A percentile compares a stretch with the other conserved stretches of the same genome.
These are phyloP conservation scores for Ceratocystis destructans DNA, from an alignment of 2,329 filamentous ascomycete genomes.

Conservation along the genomic window DNA sequence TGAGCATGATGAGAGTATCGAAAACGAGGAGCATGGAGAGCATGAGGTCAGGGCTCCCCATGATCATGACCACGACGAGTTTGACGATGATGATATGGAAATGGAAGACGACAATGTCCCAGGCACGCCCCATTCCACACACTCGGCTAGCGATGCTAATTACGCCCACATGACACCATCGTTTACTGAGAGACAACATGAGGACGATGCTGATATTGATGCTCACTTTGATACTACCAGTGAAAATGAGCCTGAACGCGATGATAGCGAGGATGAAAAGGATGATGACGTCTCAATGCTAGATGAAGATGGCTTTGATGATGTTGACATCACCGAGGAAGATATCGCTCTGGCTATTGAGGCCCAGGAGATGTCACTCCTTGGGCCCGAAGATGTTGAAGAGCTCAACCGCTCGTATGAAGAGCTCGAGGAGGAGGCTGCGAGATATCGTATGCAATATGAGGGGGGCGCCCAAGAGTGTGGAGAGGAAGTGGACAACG, in stretches of 20 bases:
- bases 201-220: conserved; percentile 27
- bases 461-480: neutral
- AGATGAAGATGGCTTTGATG: conserved; percentile 31
- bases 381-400: conserved; percentile 33
- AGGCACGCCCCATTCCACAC: conserved; percentile 4
- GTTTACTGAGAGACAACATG: conserved; percentile 31
- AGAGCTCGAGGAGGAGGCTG: conserved; percentile 19
- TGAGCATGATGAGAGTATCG: neutral
- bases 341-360: conserved; percentile 45
- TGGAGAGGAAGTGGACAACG: conserved; percentile 18
- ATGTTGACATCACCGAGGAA: conserved; percentile 38
- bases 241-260: neutral
- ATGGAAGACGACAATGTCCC: conserved; percentile 15
- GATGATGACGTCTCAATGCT: conserved; percentile 22
- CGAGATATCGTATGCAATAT: conserved; percentile 4
- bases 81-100: conserved; percentile 17
- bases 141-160: neutral
- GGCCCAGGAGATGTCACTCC: conserved; percentile 45
- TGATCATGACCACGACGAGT: neutral
- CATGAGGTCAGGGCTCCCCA: neutral
- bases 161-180: conserved; percentile 31
- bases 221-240: conserved; percentile 23
- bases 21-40: neutral
- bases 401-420: conserved; percentile 23
- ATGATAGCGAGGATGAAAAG: conserved; percentile 16